Base-by-base conservation (phyloP, 306 rosid species). In the Comarum palustre region DNA sequence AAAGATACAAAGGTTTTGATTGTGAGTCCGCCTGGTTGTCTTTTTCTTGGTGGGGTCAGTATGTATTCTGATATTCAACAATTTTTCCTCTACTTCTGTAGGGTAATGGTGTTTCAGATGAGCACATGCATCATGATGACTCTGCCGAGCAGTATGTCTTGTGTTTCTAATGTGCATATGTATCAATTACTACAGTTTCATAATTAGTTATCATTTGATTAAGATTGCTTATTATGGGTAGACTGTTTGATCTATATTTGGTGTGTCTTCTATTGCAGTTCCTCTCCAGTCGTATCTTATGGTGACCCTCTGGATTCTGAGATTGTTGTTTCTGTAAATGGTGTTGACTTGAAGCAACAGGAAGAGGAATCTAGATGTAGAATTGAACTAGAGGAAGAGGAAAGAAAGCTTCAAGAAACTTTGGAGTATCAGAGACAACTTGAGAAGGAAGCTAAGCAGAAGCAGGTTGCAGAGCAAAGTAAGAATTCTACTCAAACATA, bases 391-490 rank as follows among this genome's bases (percentile, higher is more conserved):
- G 96, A 95, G 86, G 96, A 77, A 76, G 97, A 91, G 78, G 99
- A 91, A 81, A 91, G 90, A 83, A 91, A 81, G 84, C 96, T 95
- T 71, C 96, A 91, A 86, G 97, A 91, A 82, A 87, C 96, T 61
- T 84, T 95, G 85, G 96, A 95, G 82, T 89, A 82, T 78, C 99
- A 95, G 69, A 86, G 96, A 54, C 86, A 83, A 79, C 87, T 92
- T 73, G 99, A 92, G 81, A 81, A 88, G 72, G 96, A 92, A 86
- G 99, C 97, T 73, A 95, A 95, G 86, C 88, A 83, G 82, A 91
- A 86, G 89, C 96, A 88, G 75, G 88, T 95, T 65, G 96, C 97
- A 16, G 96, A 95, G 84, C 92, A 83, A 81, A 92, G 81, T 51
- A 92, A 88, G 87, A 90, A 88, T 82, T 81, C 78, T 75, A 75